Evolutionary conservation across 441 rosid genomes (phyloP), one percentile per base, ranked within the genome.

Genomic region (Aquilaria agallochum): DNA sequence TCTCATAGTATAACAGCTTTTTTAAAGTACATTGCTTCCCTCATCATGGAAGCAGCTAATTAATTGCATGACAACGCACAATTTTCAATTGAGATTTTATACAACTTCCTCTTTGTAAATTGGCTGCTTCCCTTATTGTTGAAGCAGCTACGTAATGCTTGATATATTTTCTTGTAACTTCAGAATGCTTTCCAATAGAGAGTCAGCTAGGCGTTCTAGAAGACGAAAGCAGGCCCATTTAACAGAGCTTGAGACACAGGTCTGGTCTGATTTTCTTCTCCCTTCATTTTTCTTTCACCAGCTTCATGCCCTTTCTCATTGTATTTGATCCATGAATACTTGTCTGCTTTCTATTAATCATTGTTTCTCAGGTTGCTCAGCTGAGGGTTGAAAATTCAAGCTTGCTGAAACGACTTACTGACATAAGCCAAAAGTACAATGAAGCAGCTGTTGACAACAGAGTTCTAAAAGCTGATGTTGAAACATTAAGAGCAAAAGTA

Each of bases 121-220:
- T 20, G 27, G 27, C 27, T 20, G 27, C 27, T 20, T 20, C 27
- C 27, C 27, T 20, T 1, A 20, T 20, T 20, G 27, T 20, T 20
- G 27, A 20, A 20, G 27, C 27, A 20, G 27, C 27, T 20, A 20
- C 27, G 27, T 20, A 20, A 20, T 20, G 27, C 27, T 10, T 7
- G 45, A 40, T 10, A 40, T 40, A 2, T 40, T 5, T 40, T 50
- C 8, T 50, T 50, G 53, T 20, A 12, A 12, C 65, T 58, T 30
- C 79, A 87, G 93, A 72, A 87, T 87, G 93, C 85, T 87, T 55
- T 84, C 93, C 50, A 87, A 87, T 62, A 71, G 90, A 53, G 93
- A 84, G 72, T 84, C 93, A 30, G 93, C 93, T 36, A 80, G 93
- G 73, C 78, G 90, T 30, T 84, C 93, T 4, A 77, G 93, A 69